phyloP scores from a whole-genome alignment of 2,329 filamentous ascomycete genomes.

The Xylariomycetidae sp. region DNA sequence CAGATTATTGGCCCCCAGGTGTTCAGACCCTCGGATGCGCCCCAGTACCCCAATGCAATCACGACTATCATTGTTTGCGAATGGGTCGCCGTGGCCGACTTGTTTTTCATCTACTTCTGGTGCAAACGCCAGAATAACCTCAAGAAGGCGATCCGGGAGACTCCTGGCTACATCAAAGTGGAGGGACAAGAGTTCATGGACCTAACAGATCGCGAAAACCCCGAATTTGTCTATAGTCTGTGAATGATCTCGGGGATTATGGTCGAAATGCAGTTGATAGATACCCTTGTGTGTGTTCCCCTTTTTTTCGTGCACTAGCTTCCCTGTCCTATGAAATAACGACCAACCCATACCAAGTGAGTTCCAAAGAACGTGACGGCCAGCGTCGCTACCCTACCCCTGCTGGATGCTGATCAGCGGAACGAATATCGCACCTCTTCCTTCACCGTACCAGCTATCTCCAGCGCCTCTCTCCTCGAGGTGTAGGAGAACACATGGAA shows the following conservation, averaged over 20 bases:
- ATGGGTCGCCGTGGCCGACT: slow-evolving; percentile 43
- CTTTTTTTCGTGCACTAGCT: too few relatives aligned
- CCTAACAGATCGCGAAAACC: slow-evolving; percentile 60
- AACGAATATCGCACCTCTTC: slow-evolving; percentile 18
- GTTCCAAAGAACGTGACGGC: neutral
- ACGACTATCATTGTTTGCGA: slow-evolving; percentile 58
- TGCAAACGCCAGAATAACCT: slow-evolving; percentile 52
- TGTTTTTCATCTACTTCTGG: slow-evolving; percentile 59
- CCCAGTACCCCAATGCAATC: slow-evolving; percentile 56
- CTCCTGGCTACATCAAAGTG: slow-evolving; percentile 52
- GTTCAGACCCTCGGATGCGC: slow-evolving; percentile 50
- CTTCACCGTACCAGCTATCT: slow-evolving; percentile 16
- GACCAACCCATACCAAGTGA: too few relatives aligned
- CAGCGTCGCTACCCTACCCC: neutral
- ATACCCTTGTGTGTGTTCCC: too few relatives aligned
- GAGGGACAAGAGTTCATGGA: slow-evolving; percentile 65
- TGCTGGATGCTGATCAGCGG: slow-evolving; percentile 13
- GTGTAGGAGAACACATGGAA: slow-evolving; percentile 22
- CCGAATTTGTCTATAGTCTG: slow-evolving; percentile 56
- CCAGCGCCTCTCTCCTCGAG: slow-evolving; percentile 18
- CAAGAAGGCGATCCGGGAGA: slow-evolving; percentile 47
- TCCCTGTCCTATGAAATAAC: too few relatives aligned
- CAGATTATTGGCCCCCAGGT: slow-evolving; percentile 43
- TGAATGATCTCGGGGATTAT: too few relatives aligned
- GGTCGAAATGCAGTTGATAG: too few relatives aligned